Conservation (phyloP, 2,329 filamentous ascomycete species). For the Trichoderma harzianum region DNA sequence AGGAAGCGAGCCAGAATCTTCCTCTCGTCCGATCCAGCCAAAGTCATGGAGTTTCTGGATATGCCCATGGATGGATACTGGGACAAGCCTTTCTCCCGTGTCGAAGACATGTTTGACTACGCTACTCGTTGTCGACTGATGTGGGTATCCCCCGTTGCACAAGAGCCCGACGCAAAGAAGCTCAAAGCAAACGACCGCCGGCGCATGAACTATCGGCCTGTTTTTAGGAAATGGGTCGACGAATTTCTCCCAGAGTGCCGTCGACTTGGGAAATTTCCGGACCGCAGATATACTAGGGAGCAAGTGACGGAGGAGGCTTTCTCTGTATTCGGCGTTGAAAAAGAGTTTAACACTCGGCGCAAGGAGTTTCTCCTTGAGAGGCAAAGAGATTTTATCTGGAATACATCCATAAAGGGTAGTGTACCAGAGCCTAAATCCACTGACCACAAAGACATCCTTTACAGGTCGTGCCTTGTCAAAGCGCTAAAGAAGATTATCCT, state of each 20-base stretch:
- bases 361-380: constrained; percentile 40
- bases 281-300: constrained; percentile 36
- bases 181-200: constrained; percentile 55
- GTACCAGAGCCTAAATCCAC: constrained; percentile 30
- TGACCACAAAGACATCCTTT: constrained; percentile 26
- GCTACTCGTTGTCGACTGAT: constrained; percentile 58
- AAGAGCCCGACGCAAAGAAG: constrained; percentile 30
- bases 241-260: constrained; percentile 58
- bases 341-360: constrained; percentile 44
- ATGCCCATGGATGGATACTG: constrained; percentile 48
- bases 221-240: constrained; percentile 59
- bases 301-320: constrained; percentile 53
- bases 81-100: constrained; percentile 51
- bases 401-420: constrained; percentile 40
- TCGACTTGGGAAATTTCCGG: constrained; percentile 35
- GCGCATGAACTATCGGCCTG: constrained; percentile 51
- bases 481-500: constrained; percentile 51
- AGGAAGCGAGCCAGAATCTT: constrained; percentile 56
- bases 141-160: constrained; percentile 34
- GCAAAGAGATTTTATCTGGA: constrained; percentile 43
- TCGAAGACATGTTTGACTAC: constrained; percentile 61
- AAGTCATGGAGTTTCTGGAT: constrained; percentile 61
- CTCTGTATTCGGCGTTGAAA: constrained; percentile 43
- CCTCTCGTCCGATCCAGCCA: constrained; percentile 54
- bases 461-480: constrained; percentile 36